Conservation (phyloP, 2,329 filamentous ascomycete species). For the Colletotrichum salicis region DNA sequence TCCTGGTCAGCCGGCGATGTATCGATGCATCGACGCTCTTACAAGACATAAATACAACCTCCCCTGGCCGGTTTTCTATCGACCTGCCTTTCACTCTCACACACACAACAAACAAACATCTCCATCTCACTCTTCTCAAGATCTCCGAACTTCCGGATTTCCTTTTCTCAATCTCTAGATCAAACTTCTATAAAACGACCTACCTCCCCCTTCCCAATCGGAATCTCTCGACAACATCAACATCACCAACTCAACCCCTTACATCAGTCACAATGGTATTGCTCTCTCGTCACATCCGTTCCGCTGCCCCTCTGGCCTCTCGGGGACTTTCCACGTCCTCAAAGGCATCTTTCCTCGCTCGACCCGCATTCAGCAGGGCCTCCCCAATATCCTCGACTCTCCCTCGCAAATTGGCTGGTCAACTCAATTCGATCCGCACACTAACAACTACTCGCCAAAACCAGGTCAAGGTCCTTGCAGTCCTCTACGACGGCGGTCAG, state of each 20-base stretch:
- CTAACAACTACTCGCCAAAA: conserved; percentile 56
- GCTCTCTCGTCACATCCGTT: conserved; percentile 43
- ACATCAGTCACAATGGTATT: conserved; percentile 44
- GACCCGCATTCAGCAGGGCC: conserved; percentile 34
- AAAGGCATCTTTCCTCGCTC: conserved; percentile 36
- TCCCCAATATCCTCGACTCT: conserved; percentile 44
- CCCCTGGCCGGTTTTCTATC: conserved; percentile 10
- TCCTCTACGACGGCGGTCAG: conserved; percentile 91
- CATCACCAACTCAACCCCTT: neutral
- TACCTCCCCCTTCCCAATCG: neutral
- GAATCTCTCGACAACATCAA: conserved; percentile 3
- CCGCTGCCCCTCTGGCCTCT: conserved; percentile 39
- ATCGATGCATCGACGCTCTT: neutral
- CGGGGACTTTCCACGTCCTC: conserved; percentile 42
- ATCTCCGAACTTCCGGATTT: conserved; percentile 16
- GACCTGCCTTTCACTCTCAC: conserved; percentile 12
- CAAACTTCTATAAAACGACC: conserved; percentile 14
- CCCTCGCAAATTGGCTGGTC: conserved; percentile 50
- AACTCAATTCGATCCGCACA: conserved; percentile 66
- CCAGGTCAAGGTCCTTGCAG: conserved; percentile 93
- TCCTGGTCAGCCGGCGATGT: conserved; percentile 21
- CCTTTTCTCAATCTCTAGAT: neutral
- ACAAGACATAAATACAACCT: conserved; percentile 33
- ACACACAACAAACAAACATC: conserved; percentile 21
- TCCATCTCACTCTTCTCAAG: neutral